phyloP scores from a whole-genome alignment of 1,139 yeast genomes.

The Ogataea hybrid region DNA sequence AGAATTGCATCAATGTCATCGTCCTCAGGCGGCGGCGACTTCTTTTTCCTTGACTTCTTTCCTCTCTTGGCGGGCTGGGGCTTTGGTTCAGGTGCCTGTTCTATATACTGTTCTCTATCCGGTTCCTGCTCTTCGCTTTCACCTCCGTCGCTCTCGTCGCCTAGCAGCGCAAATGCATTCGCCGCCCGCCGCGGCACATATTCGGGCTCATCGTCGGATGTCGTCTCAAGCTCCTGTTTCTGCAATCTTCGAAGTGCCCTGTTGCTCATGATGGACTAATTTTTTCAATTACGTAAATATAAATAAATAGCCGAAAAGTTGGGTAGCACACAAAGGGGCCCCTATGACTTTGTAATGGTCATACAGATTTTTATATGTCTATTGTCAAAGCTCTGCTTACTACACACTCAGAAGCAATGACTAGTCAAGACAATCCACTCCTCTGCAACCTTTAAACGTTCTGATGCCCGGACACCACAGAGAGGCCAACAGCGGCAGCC shows the following conservation, averaged over 20 bases:
- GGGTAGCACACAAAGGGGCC: too few species aligned
- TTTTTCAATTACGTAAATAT: too few species aligned
- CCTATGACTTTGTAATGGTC: too few species aligned
- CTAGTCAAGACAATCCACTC: too few species aligned
- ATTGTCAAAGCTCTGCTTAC: too few species aligned
- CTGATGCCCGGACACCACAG: too few species aligned
- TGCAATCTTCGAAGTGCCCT: constrained; percentile 17
- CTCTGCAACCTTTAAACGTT: too few species aligned
- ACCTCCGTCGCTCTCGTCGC: constrained; percentile 22
- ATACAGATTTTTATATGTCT: too few species aligned
- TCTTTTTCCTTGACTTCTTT: constrained; percentile 11
- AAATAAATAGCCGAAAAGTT: too few species aligned
- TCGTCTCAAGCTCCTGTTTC: constrained; percentile 10
- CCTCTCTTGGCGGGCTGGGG: constrained; percentile 4
- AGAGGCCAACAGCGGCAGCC: too few species aligned
- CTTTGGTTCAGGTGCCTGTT: constrained; percentile 18
- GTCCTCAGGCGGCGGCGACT: constrained; percentile 15
- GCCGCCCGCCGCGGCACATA: constrained; percentile 20
- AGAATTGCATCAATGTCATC: constrained; percentile 24
- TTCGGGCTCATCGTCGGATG: constrained; percentile 3
- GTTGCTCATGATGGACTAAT: constrained; percentile 4
- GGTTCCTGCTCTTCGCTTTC: constrained; percentile 14
- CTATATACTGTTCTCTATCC: constrained; percentile 3
- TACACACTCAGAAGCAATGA: too few species aligned
- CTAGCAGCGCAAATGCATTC: constrained; percentile 56